phyloP scores from a whole-genome alignment of 1,284 basidiomycete species.

The Melampsora larici-populina region DNA sequence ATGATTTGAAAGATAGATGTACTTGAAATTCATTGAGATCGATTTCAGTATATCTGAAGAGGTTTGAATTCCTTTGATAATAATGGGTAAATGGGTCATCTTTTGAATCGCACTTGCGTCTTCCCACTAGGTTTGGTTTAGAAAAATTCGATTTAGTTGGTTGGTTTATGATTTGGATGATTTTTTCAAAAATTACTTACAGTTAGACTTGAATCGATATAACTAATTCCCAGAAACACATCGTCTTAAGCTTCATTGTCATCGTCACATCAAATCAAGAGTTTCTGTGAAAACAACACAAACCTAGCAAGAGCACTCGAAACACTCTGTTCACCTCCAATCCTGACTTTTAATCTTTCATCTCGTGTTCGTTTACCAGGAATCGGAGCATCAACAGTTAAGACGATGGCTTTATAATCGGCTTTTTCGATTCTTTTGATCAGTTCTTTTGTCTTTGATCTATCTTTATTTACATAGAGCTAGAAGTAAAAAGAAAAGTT shows the following conservation, averaged over 20 bases:
- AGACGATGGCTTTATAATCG: background rate
- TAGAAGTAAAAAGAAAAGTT: background rate
- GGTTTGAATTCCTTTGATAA: constrained; percentile 55
- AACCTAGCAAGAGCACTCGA: background rate
- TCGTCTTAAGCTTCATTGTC: no score
- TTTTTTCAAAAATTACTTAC: no score
- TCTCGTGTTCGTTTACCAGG: background rate
- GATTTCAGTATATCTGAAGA: constrained; percentile 56
- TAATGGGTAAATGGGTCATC: background rate
- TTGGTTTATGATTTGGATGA: background rate
- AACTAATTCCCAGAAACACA: no score
- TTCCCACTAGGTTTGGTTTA: background rate
- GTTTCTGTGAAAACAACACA: background rate
- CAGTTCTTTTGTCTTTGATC: background rate
- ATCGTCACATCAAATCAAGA: no score
- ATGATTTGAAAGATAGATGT: constrained; percentile 57
- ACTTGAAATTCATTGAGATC: constrained; percentile 55
- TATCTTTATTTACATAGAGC: constrained; percentile 2
- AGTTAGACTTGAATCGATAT: background rate
- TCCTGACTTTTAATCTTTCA: background rate
- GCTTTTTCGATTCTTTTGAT: background rate
- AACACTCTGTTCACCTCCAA: background rate
- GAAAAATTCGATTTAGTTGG: background rate
- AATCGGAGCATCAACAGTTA: background rate
- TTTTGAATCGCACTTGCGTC: background rate